Evolutionary conservation across 108 stramenopile species (phyloP), one percentile per base, ranked within the genome.

Genomic region (Cyclotella baltica): DNA sequence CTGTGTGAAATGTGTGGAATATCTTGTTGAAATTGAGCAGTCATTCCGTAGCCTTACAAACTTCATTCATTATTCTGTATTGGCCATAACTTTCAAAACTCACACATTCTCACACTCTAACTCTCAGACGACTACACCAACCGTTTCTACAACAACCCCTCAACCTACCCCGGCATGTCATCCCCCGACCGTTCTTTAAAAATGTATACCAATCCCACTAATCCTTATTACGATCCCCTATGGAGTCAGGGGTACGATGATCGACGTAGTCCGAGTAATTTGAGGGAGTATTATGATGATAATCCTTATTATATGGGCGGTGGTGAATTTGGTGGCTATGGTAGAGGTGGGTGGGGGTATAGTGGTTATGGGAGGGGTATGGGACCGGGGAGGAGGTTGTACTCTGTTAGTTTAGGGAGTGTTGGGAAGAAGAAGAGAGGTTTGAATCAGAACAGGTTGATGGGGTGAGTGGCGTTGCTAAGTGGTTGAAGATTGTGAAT

Each of bases 171-270:
- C 27, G 72, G 72, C 34, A 73, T 80, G 58, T 23, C 58, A 19
- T 19, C 62, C 23, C 47, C 66, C 25, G 62, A 64, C 11, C 38
- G 51, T 0, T 65, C 72, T 19, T 33, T 38, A 4, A 80, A 69
- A 43, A 6, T 61, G 18, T 80, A 80, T 28, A 73, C 79, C 40
- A 80, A 80, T 62, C 79, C 79, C 30, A 72, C 71, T 0, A 73
- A 73, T 62, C 79, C 79, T 0, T 80, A 80, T 35, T 80, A 80
- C 47, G 79, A 80, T 73, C 79, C 79, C 2, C 52, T 80, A 0
- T 80, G 79, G 79, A 80, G 79, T 73, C 79, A 80, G 36, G 67
- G 79, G 25, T 72, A 80, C 62, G 59, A 23, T 8, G 19, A 55
- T 48, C 36, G 25, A 10, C 47, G 66, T 37, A 50, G 38, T 18